Evolutionary conservation across 1,284 basidiomycete genomes (phyloP), one percentile per base, ranked within the genome.

Genomic region (Ceratobasidium sp.): DNA sequence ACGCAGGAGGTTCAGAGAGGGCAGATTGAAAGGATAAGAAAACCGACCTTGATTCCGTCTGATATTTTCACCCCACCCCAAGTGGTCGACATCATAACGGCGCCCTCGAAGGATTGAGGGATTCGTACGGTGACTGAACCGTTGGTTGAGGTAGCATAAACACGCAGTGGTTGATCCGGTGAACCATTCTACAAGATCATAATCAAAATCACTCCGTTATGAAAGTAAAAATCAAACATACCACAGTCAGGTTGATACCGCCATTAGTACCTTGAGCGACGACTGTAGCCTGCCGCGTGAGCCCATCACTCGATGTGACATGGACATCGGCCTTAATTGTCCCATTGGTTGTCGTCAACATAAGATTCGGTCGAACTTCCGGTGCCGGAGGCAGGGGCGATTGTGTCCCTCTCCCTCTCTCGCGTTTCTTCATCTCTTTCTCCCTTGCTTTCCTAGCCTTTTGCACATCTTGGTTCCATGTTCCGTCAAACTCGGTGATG

Each of bases 41-140:
- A 42, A 28, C 70, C 26, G 20, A 73, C 70, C 44, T 62, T 73
- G 13, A 73, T 62, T 2, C 56, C 23, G 28, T 73, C 42, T 10
- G 70, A 73, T 10, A 73, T 33, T 13, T 73, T 73, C 13, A 62
- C 44, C n/a, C 46, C 59, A 2, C 70, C 70, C 38, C 44, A 61
- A 20, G 40, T 61, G 3, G 70, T 73, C 1, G 70, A 46, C 70
- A 62, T 73, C 28, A 46, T 62, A 5, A 73, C 28, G 4, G 57
- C 70, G 17, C 70, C 70, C 42, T 73, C 70, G 20, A 73, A 73
- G 20, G 70, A 62, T 28, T n/a, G 15, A 28, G 70, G 70, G 7
- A 73, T 26, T 50, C 46, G 20, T 26, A 73, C 46, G 9, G 9
- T 48, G 40, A 73, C 59, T 0, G 70, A 62, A 15, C 70, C 57